These are phyloP conservation scores for Galerina marginata DNA, from an alignment of 768 basidiomycete species.

Conservation along the genomic window DNA sequence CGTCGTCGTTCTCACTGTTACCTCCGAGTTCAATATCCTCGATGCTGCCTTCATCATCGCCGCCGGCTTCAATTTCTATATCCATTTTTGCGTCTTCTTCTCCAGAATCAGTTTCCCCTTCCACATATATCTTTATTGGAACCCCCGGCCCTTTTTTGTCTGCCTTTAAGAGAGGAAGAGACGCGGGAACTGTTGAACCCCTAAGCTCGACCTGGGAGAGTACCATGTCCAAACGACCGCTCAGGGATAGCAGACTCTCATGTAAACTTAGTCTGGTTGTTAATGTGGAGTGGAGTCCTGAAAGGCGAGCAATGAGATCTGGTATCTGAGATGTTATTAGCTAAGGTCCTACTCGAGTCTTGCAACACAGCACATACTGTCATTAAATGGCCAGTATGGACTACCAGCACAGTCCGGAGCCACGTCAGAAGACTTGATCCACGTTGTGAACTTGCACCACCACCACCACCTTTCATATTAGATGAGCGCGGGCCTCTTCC, in stretches of 20 bases:
- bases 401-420: conserved; percentile 81
- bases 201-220: conserved; percentile 93
- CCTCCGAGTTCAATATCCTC: conserved; percentile 81
- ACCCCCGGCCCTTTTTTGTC: conserved; percentile 37
- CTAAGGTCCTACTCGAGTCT: conserved; percentile 7
- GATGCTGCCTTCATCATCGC: conserved; percentile 66
- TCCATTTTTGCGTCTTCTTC: conserved; percentile 64
- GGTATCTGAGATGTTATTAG: conserved; percentile 68
- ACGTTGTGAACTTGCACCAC: conserved; percentile 80
- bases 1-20: conserved; percentile 60
- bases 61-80: conserved; percentile 70
- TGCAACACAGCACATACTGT: conserved; percentile 63
- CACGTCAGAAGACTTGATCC: conserved; percentile 72
- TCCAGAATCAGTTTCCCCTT: conserved; percentile 73
- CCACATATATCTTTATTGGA: conserved; percentile 63
- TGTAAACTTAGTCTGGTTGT: conserved; percentile 82
- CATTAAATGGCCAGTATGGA: conserved; percentile 92
- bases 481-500: conserved; percentile 74
- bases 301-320: conserved; percentile 85
- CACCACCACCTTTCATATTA: conserved; percentile 79
- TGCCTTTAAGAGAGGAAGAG: conserved; percentile 47
- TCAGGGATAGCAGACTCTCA: conserved; percentile 82
- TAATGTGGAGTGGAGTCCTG: conserved; percentile 83
- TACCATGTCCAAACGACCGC: conserved; percentile 91
- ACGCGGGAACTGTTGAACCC: conserved; percentile 69